Conservation (phyloP, 495 filamentous ascomycete genomes). For the Rhypophila decipiens region DNA sequence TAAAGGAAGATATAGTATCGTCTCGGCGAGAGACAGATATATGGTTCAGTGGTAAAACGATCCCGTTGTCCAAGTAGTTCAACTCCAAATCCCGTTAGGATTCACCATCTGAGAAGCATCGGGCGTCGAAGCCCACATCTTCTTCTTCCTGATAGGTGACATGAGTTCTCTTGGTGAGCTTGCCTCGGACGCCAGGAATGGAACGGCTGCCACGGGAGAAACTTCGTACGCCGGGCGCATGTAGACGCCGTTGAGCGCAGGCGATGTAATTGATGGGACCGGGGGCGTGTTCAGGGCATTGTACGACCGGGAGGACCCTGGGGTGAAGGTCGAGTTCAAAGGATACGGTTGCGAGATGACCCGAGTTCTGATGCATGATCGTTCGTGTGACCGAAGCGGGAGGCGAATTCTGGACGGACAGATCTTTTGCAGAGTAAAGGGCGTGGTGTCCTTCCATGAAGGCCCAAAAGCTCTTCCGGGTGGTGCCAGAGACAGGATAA, state of each 20-base stretch:
- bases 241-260: conserved; percentile 11
- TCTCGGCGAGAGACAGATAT: no score
- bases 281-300: background rate
- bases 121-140: background rate
- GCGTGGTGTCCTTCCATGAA: conserved; percentile 26
- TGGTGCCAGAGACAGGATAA: conserved; percentile 19
- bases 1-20: no score
- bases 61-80: no score
- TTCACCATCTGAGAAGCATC: conserved; percentile 9
- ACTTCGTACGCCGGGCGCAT: conserved; percentile 11
- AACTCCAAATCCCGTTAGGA: conserved; percentile 13
- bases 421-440: conserved; percentile 1
- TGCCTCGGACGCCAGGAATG: conserved; percentile 8
- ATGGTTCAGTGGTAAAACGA: no score
- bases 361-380: background rate
- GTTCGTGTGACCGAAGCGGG: background rate
- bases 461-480: conserved; percentile 21
- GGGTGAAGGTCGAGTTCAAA: background rate
- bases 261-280: conserved; percentile 7
- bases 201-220: conserved; percentile 1
- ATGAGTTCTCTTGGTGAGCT: background rate
- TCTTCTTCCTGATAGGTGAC: conserved; percentile 1
- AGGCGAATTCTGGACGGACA: background rate
- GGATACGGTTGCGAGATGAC: conserved; percentile 11
- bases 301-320: background rate